Evolutionary conservation across 208 protist genomes (phyloP).

Genomic region (Wallacemonas sp.): DNA sequence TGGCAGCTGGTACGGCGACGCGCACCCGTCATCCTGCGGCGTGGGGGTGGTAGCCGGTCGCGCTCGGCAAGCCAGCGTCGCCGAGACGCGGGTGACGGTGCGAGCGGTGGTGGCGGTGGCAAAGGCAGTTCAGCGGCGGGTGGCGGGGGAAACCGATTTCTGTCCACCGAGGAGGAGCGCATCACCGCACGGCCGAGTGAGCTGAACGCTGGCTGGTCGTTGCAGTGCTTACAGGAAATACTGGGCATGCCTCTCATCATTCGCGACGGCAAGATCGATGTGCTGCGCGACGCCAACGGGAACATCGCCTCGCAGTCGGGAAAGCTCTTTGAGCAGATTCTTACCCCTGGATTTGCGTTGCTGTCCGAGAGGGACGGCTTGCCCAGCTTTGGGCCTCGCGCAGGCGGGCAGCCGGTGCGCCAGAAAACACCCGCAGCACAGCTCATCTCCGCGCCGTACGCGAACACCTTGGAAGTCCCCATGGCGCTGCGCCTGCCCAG

Average conservation of each 20-base stretch:
- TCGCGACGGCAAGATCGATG: constrained; percentile 23
- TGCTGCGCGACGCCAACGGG: constrained; percentile 9
- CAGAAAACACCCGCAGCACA: background rate
- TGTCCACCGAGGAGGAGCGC: constrained; percentile 29
- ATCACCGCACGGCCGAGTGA: constrained; percentile 27
- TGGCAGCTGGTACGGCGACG: constrained; percentile 36
- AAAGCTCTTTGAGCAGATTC: constrained; percentile 6
- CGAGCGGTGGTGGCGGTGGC: background rate
- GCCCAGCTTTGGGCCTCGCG: background rate
- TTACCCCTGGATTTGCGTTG: background rate
- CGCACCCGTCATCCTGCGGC: constrained; percentile 14
- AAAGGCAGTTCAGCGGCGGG: background rate
- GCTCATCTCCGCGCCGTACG: constrained; percentile 24
- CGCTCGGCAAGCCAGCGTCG: background rate
- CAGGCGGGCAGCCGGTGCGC: background rate
- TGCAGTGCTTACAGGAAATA: constrained; percentile 50
- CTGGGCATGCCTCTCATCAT: constrained; percentile 33
- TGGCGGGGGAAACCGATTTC: constrained; percentile 6
- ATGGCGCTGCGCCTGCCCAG: constrained; percentile 26
- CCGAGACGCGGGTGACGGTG: constrained; percentile 3
- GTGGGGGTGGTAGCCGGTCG: constrained; percentile 2
- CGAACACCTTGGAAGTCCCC: constrained; percentile 36
- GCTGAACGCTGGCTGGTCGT: constrained; percentile 43
- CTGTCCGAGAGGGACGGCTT: background rate
- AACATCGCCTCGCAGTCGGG: background rate